A percentile compares a stretch with the other conserved stretches of the same genome.
Evolutionary conservation across 345 rosid species (phyloP).

Genomic region (Eucalyptus curtisii): DNA sequence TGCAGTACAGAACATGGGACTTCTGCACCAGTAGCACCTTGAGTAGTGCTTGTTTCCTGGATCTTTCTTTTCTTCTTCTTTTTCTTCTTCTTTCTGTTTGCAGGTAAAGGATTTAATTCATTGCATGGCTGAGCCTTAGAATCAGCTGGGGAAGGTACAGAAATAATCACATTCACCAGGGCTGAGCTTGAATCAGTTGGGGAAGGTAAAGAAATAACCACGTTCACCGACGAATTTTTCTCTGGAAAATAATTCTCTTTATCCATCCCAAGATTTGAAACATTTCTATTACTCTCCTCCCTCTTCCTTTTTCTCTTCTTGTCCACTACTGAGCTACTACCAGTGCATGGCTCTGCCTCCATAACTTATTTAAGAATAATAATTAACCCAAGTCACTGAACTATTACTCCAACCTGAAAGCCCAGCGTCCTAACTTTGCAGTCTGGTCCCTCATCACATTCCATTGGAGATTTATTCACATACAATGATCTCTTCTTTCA

Average conservation of each 20-base stretch:
- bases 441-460: neutral
- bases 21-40: neutral
- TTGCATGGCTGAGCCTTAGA: neutral
- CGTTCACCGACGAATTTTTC: neutral
- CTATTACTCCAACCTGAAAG: neutral
- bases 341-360: neutral
- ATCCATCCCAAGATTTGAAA: neutral
- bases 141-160: neutral
- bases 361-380: neutral
- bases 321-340: neutral
- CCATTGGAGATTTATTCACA: neutral
- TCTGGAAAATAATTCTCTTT: neutral
- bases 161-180: neutral
- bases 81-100: neutral
- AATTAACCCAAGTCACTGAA: neutral
- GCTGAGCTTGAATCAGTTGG: neutral
- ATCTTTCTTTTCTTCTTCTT: neutral
- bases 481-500: neutral
- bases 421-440: neutral
- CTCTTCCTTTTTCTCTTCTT: neutral
- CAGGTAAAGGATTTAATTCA: neutral
- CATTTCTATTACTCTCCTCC: neutral
- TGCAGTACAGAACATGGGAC: neutral
- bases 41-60: neutral
- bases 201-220: neutral